phyloP scores from a whole-genome alignment of 768 basidiomycete genomes.

The Termitomyces sp. region DNA sequence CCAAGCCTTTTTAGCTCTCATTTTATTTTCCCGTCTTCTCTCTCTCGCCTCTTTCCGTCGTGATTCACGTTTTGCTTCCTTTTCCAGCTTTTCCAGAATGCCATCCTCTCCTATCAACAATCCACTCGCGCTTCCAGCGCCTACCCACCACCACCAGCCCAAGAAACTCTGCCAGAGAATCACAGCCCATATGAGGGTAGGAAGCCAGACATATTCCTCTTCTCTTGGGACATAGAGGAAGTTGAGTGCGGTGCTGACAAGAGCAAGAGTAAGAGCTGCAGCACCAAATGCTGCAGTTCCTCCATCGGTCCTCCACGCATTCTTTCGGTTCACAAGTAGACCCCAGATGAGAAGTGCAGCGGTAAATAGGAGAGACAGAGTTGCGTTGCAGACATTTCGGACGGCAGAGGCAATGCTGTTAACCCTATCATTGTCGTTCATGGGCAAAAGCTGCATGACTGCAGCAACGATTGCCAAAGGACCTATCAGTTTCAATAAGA shows the following conservation, averaged over 20 bases:
- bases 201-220: conserved; percentile 91
- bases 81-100: conserved; percentile 60
- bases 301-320: conserved; percentile 96
- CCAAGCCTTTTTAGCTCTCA: conserved; percentile 57
- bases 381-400: conserved; percentile 93
- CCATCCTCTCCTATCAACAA: conserved; percentile 43
- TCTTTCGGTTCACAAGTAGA: conserved; percentile 78
- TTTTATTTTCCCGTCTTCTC: conserved; percentile 46
- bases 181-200: conserved; percentile 85
- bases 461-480: conserved; percentile 87
- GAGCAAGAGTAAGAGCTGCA: conserved; percentile 79
- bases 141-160: conserved; percentile 99
- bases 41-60: conserved; percentile 47
- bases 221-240: conserved; percentile 82
- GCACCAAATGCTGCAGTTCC: conserved; percentile 93
- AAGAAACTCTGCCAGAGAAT: conserved; percentile 97
- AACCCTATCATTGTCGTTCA: conserved; percentile 44
- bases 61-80: conserved; percentile 53
- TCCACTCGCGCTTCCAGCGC: conserved; percentile 77
- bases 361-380: conserved; percentile 94
- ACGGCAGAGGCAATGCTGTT: conserved; percentile 66
- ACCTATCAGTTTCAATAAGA: conserved; percentile 35
- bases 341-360: conserved; percentile 92
- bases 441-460: conserved; percentile 78
- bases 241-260: conserved; percentile 81